Evolutionary conservation across 768 basidiomycete species (phyloP).

Genomic region (Solioccasus polychromus): DNA sequence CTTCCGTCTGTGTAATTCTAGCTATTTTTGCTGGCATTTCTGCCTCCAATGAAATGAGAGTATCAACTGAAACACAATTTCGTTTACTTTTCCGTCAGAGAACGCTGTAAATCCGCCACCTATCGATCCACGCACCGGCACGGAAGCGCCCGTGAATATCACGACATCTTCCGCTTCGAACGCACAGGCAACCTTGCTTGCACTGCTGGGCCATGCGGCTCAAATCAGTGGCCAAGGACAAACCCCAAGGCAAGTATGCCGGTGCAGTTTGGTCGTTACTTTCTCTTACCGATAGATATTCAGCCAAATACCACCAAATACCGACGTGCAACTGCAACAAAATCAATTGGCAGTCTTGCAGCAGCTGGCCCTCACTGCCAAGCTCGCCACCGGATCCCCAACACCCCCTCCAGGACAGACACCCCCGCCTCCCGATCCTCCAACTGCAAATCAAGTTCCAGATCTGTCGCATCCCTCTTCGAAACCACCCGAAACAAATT

Average conservation of each 20-base stretch:
- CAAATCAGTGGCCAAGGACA: conserved; percentile 37
- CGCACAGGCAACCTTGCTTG: conserved; percentile 67
- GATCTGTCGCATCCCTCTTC: conserved; percentile 21
- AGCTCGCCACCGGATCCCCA: conserved; percentile 32
- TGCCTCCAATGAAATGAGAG: conserved; percentile 52
- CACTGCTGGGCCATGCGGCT: conserved; percentile 66
- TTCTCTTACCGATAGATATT: conserved; percentile 6
- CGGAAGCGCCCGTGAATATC: conserved; percentile 28
- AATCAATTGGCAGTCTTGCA: conserved; percentile 71
- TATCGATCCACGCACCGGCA: conserved; percentile 39
- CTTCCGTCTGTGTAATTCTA: conserved; percentile 65
- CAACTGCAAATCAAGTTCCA: background rate
- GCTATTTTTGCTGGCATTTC: conserved; percentile 43
- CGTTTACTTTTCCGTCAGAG: conserved; percentile 61
- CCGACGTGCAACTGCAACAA: conserved; percentile 43
- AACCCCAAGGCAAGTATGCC: conserved; percentile 35
- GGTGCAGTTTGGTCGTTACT: background rate
- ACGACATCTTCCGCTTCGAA: conserved; percentile 23
- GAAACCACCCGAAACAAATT: background rate
- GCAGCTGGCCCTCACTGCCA: conserved; percentile 67
- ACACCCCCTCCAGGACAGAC: conserved; percentile 25
- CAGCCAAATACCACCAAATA: conserved; percentile 68
- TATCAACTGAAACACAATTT: conserved; percentile 58
- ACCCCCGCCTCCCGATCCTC: conserved; percentile 23
- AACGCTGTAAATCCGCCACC: conserved; percentile 37